A percentile compares a stretch with the other conserved stretches of the same genome.
Conservation (phyloP, 2,329 filamentous ascomycete species). For the Nemania abortiva region DNA sequence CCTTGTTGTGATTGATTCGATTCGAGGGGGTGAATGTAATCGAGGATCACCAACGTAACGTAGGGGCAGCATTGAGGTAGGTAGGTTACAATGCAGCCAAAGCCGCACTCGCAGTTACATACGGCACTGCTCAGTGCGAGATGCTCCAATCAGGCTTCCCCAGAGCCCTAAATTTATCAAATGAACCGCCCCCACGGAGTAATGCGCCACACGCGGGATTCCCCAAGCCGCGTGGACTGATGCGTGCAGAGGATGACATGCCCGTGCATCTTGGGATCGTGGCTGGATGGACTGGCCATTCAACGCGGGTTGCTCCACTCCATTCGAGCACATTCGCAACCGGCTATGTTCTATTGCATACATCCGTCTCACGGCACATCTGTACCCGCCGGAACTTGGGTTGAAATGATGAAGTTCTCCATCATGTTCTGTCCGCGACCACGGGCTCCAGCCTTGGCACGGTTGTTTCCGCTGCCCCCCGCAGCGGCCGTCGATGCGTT, state of each 20-base stretch:
- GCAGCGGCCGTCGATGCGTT: conserved; percentile 47
- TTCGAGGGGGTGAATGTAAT: conserved; percentile 26
- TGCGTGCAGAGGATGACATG: conserved; percentile 19
- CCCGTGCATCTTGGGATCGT: conserved; percentile 23
- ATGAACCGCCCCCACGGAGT: conserved; percentile 37
- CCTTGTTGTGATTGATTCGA: conserved; percentile 20
- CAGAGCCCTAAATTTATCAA: conserved; percentile 34
- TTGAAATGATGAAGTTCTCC: conserved; percentile 87
- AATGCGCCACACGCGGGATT: conserved; percentile 29
- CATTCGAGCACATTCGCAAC: conserved; percentile 28
- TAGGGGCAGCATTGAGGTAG: conserved; percentile 18
- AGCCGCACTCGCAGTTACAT: conserved; percentile 22
- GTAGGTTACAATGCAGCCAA: conserved; percentile 31
- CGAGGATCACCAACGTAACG: conserved; percentile 29
- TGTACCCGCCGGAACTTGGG: conserved; percentile 69
- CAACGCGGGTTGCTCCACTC: conserved; percentile 20
- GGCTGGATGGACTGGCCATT: conserved; percentile 21
- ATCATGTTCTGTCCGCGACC: conserved; percentile 73
- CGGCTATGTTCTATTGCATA: conserved; percentile 28
- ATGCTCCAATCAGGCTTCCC: conserved; percentile 26
- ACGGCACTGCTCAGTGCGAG: conserved; percentile 5
- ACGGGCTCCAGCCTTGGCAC: conserved; percentile 49
- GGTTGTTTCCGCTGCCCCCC: conserved; percentile 47
- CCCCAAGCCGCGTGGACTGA: conserved; percentile 34
- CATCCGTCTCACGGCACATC: conserved; percentile 47